These are phyloP conservation scores for Suhomyces prunicola DNA, from an alignment of 805 yeast genomes.

Conservation along the genomic window DNA sequence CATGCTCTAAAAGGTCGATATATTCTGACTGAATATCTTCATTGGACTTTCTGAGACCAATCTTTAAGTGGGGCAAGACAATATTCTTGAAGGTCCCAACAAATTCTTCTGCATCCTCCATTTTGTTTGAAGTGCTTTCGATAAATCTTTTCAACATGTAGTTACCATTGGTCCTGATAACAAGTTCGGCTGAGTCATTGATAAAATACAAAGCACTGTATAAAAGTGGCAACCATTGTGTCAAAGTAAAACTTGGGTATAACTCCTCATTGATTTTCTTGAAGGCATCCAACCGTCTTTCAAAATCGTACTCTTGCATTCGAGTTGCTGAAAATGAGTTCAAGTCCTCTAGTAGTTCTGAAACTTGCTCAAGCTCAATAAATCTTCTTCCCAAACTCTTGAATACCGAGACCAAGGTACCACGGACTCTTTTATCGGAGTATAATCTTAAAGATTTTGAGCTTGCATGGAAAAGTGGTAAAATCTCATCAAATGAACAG, in stretches of 20 bases:
- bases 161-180: slow-evolving; percentile 75
- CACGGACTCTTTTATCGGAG: slow-evolving; percentile 60
- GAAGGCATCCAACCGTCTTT: slow-evolving; percentile 66
- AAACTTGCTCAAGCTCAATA: slow-evolving; percentile 37
- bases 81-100: slow-evolving; percentile 46
- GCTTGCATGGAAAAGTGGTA: slow-evolving; percentile 46
- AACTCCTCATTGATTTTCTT: slow-evolving; percentile 56
- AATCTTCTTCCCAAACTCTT: slow-evolving; percentile 54
- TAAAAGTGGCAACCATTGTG: slow-evolving; percentile 79
- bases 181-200: slow-evolving; percentile 73
- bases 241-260: slow-evolving; percentile 41
- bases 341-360: slow-evolving; percentile 55
- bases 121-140: slow-evolving; percentile 46
- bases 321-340: slow-evolving; percentile 65
- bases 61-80: slow-evolving; percentile 61
- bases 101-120: slow-evolving; percentile 24
- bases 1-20: slow-evolving; percentile 60
- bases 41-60: slow-evolving; percentile 57
- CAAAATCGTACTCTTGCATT: slow-evolving; percentile 77
- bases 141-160: slow-evolving; percentile 60
- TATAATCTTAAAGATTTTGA: slow-evolving; percentile 59
- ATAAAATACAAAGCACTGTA: slow-evolving; percentile 67
- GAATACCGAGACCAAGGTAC: slow-evolving; percentile 58
- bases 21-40: slow-evolving; percentile 73
- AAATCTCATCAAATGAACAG: slow-evolving; percentile 50